phyloP scores from a whole-genome alignment of 306 rosid species.

The Cajanus cajan region DNA sequence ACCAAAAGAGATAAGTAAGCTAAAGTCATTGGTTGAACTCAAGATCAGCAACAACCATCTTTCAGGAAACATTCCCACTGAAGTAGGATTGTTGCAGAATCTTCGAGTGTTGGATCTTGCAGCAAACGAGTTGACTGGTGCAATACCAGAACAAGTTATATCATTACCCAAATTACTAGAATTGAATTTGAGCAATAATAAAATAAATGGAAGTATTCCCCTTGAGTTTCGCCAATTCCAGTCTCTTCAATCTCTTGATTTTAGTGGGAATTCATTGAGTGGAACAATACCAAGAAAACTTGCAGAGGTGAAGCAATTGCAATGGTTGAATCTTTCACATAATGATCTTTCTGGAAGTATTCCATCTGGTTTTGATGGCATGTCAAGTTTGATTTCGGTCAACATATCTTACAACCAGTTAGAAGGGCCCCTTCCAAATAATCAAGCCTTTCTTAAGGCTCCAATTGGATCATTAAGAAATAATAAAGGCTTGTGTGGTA shows the following conservation, averaged over 20 bases:
- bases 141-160: conserved; percentile 20
- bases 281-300: conserved; percentile 35
- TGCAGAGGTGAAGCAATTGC: conserved; percentile 29
- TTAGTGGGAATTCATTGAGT: conserved; percentile 35
- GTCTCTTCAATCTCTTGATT: conserved; percentile 41
- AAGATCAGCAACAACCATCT: conserved; percentile 13
- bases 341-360: conserved; percentile 44
- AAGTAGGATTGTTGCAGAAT: conserved; percentile 1
- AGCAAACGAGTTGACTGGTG: conserved; percentile 30
- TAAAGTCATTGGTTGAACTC: background rate
- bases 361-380: conserved; percentile 34
- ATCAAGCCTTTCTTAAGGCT: conserved; percentile 24
- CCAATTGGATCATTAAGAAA: conserved; percentile 17
- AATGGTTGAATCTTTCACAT: conserved; percentile 44
- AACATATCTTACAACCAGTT: conserved; percentile 41
- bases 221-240: conserved; percentile 2
- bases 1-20: conserved; percentile 39
- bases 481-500: conserved; percentile 39
- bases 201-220: conserved; percentile 32
- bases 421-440: conserved; percentile 40
- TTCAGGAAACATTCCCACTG: conserved; percentile 25
- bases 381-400: conserved; percentile 24
- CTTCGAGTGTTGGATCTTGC: conserved; percentile 29
- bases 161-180: background rate
- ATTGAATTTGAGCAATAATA: conserved; percentile 33